Evolutionary conservation across 1,284 basidiomycete genomes (phyloP).

Genomic region (Fistulina hepatica): DNA sequence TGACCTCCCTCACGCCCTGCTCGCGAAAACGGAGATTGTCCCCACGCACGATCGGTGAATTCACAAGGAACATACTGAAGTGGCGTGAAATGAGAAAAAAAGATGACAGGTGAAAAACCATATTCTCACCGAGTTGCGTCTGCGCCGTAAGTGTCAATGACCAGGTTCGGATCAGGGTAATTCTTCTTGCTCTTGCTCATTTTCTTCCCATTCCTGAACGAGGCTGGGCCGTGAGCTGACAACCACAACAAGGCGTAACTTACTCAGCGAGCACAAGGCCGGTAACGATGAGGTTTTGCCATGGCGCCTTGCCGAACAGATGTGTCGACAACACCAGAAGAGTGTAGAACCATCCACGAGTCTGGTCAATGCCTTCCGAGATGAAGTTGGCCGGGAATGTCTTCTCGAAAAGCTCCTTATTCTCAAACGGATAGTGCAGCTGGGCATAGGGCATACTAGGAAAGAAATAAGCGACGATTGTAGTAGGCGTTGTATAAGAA

Average conservation of each 20-base stretch:
- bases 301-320: conserved; percentile 87
- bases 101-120: not conserved
- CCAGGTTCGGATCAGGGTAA: conserved; percentile 93
- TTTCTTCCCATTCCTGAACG: conserved; percentile 87
- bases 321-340: conserved; percentile 92
- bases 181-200: conserved; percentile 99
- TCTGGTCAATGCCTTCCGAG: conserved; percentile 94
- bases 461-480: conserved; percentile 3
- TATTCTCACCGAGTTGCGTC: conserved; percentile 79
- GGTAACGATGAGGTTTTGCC: conserved; percentile 97
- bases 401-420: conserved; percentile 76
- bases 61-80: conserved; percentile 89
- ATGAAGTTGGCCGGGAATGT: conserved; percentile 98
- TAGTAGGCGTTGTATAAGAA: not conserved
- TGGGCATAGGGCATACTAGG: conserved; percentile 98
- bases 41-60: conserved; percentile 96
- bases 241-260: conserved; percentile 22
- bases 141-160: conserved; percentile 90
- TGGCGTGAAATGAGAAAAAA: not conserved
- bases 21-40: conserved; percentile 98
- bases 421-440: conserved; percentile 97
- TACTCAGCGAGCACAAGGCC: conserved; percentile 92
- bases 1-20: conserved; percentile 94
- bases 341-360: conserved; percentile 99
- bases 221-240: conserved; percentile 4